Percentiles rank a stretch among this genome's conserved stretches.
phyloP scores from a whole-genome alignment of 2,329 filamentous ascomycete genomes.

The Colletotrichum brevisporum region DNA sequence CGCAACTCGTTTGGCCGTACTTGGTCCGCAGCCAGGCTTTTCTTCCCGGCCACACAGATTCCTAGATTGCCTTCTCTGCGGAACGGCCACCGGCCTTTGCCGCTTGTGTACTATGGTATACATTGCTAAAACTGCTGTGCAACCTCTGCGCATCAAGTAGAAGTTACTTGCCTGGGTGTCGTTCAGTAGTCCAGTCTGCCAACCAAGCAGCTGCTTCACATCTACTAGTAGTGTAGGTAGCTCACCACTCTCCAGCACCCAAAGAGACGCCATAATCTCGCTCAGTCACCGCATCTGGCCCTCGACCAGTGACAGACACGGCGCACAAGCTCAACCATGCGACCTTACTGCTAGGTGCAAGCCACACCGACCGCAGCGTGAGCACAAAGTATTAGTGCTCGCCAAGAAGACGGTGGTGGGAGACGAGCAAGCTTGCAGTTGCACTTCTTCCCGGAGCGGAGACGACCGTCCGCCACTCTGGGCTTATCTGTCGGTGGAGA shows the following conservation, averaged over 20 bases:
- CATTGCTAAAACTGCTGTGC: neutral
- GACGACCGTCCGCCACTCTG: slow-evolving; percentile 15
- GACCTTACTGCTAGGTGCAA: slow-evolving; percentile 6
- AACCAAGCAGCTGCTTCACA: neutral
- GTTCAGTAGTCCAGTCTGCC: slow-evolving; percentile 7
- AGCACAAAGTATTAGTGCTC: neutral
- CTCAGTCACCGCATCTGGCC: slow-evolving; percentile 25
- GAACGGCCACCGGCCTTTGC: no score
- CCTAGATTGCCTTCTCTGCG: neutral
- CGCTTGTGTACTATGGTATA: no score
- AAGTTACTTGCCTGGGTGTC: neutral
- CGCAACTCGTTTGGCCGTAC: neutral
- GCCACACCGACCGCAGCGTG: slow-evolving; percentile 8
- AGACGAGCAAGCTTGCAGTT: neutral
- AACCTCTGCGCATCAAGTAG: slow-evolving; percentile 1
- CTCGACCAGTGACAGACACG: slow-evolving; percentile 18
- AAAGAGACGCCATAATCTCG: slow-evolving; percentile 29
- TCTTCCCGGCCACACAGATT: neutral
- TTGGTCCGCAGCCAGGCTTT: neutral
- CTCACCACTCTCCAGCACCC: slow-evolving; percentile 9
- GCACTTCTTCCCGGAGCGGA: slow-evolving; percentile 12
- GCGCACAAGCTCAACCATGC: slow-evolving; percentile 20
- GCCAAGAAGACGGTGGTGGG: slow-evolving; percentile 17
- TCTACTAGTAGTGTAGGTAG: neutral
- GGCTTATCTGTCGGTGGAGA: slow-evolving; percentile 26